These are phyloP conservation scores for Penicillium brasilianum DNA, from an alignment of 2,329 filamentous ascomycete genomes.

Conservation along the genomic window DNA sequence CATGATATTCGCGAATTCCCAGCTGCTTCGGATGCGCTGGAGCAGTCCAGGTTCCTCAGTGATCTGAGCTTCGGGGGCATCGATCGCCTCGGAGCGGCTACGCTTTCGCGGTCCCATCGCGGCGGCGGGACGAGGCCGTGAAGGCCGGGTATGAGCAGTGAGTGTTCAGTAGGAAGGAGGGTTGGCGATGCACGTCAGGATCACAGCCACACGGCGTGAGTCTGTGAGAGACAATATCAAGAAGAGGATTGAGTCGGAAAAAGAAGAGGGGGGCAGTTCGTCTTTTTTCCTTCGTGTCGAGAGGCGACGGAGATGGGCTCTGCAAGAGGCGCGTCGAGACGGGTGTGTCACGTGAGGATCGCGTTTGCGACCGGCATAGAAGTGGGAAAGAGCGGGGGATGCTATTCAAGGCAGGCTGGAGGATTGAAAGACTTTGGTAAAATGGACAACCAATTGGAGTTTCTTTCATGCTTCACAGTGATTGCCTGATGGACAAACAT, in stretches of 20 bases:
- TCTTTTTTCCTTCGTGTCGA: conserved; percentile 34
- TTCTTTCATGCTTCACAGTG: neutral
- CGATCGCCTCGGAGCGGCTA: conserved; percentile 61
- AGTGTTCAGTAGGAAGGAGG: conserved; percentile 10
- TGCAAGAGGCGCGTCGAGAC: conserved; percentile 40
- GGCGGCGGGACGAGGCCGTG: conserved; percentile 41
- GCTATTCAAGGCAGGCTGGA: neutral
- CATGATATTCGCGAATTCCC: conserved; percentile 92
- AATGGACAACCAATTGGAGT: neutral
- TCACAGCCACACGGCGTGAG: conserved; percentile 8
- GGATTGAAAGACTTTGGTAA: neutral
- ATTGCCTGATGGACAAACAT: neutral
- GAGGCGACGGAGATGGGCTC: conserved; percentile 38
- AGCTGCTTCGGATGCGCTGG: conserved; percentile 79
- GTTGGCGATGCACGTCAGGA: conserved; percentile 4
- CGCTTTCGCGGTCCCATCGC: conserved; percentile 62
- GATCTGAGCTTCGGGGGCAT: conserved; percentile 49
- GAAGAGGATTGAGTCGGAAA: neutral
- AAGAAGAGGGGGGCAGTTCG: conserved; percentile 8
- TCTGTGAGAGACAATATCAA: conserved; percentile 1
- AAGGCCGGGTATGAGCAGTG: conserved; percentile 31
- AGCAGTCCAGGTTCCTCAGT: conserved; percentile 55
- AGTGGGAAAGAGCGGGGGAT: neutral
- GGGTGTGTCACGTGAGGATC: conserved; percentile 37
- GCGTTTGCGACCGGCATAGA: conserved; percentile 20